Percentiles rank a stretch among this genome's conserved stretches.
These are phyloP conservation scores for Alternaria sp. DNA, from an alignment of 2,329 filamentous ascomycete genomes.

Conservation along the genomic window DNA sequence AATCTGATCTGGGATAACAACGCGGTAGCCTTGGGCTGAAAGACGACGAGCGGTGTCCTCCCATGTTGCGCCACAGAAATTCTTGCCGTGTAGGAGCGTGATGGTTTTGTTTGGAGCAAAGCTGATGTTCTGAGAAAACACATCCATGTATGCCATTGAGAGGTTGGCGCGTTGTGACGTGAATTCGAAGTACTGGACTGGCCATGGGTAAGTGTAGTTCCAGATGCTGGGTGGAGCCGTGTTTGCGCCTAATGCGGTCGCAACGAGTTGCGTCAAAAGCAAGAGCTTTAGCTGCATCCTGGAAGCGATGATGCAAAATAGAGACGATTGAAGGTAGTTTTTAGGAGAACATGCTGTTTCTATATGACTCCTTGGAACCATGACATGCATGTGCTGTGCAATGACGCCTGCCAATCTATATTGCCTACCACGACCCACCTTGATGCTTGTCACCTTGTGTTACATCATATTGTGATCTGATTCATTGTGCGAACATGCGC, in stretches of 20 bases:
- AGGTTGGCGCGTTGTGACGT: conserved; percentile 59
- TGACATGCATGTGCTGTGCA: conserved; percentile 8
- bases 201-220: conserved; percentile 61
- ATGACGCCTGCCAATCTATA: conserved; percentile 11
- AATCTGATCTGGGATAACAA: conserved; percentile 64
- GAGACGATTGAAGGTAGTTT: background rate
- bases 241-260: conserved; percentile 16
- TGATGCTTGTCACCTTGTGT: background rate
- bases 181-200: conserved; percentile 59
- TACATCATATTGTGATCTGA: background rate
- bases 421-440: conserved; percentile 4
- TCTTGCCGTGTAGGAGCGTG: conserved; percentile 64
- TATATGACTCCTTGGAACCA: background rate
- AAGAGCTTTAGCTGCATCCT: conserved; percentile 17
- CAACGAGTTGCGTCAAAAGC: conserved; percentile 14
- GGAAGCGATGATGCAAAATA: background rate
- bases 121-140: conserved; percentile 48
- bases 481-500: background rate
- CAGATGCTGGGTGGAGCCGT: conserved; percentile 29
- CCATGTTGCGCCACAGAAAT: conserved; percentile 66
- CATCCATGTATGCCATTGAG: conserved; percentile 66
- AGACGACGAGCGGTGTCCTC: conserved; percentile 58
- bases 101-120: conserved; percentile 54
- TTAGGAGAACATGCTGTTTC: background rate
- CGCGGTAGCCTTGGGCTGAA: conserved; percentile 58